A percentile compares a stretch with the other conserved stretches of the same genome.
Conservation (phyloP, 768 basidiomycete genomes). For the Macrolepiota albuminosa region DNA sequence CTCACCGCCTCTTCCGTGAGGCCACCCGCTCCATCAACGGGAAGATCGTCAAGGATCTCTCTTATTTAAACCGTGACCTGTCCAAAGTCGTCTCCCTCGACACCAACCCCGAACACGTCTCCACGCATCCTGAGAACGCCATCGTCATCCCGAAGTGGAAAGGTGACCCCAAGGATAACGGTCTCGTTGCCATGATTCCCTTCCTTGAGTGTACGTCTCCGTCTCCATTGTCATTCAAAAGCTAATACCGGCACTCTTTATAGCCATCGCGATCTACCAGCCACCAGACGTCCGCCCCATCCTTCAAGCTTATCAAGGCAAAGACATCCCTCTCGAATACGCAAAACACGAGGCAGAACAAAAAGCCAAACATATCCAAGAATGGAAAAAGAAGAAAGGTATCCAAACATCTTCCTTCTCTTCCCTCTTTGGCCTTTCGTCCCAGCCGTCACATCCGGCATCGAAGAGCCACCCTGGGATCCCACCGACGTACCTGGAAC, state of each 20-base stretch:
- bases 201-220: slow-evolving; percentile 80
- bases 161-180: slow-evolving; percentile 64
- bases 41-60: slow-evolving; percentile 89
- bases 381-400: slow-evolving; percentile 62
- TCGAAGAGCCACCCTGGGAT: slow-evolving; percentile 21
- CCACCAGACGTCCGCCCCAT: slow-evolving; percentile 86
- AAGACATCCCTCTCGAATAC: slow-evolving; percentile 86
- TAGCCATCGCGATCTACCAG: slow-evolving; percentile 91
- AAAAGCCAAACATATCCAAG: slow-evolving; percentile 71
- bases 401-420: slow-evolving; percentile 30
- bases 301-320: slow-evolving; percentile 77
- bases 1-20: slow-evolving; percentile 90
- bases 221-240: background rate
- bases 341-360: slow-evolving; percentile 83
- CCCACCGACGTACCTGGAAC: slow-evolving; percentile 50
- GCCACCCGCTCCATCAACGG: slow-evolving; percentile 81
- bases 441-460: slow-evolving; percentile 9
- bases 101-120: slow-evolving; percentile 72
- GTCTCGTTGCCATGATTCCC: slow-evolving; percentile 89
- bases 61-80: slow-evolving; percentile 91
- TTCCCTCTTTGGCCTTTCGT: slow-evolving; percentile 32
- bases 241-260: background rate
- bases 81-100: slow-evolving; percentile 88
- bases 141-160: slow-evolving; percentile 84
- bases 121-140: slow-evolving; percentile 84